Conservation (phyloP, 2,329 filamentous ascomycete species). For the Zymoseptoria crescenta region DNA sequence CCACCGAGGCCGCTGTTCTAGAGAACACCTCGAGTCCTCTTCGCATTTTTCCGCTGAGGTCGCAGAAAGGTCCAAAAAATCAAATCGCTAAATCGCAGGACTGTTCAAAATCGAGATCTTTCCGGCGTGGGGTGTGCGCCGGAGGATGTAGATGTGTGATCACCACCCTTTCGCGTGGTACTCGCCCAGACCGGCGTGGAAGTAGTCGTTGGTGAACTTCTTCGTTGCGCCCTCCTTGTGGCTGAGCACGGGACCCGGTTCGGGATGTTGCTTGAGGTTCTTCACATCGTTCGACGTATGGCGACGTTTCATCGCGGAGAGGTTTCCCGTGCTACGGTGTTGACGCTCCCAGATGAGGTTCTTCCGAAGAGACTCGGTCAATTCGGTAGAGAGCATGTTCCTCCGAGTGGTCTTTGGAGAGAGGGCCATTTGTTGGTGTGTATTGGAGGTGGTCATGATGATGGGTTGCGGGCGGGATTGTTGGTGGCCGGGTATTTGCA, state of each 20-base stretch:
- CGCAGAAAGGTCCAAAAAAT: slow-evolving; percentile 8
- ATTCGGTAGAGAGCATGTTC: slow-evolving; percentile 91
- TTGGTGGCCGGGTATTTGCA: slow-evolving; percentile 24
- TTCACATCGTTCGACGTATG: slow-evolving; percentile 88
- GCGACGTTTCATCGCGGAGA: slow-evolving; percentile 78
- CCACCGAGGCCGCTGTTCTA: neutral
- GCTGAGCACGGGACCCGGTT: slow-evolving; percentile 47
- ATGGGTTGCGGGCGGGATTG: slow-evolving; percentile 69
- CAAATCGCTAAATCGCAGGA: slow-evolving; percentile 24
- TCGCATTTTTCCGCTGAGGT: slow-evolving; percentile 1
- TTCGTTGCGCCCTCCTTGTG: slow-evolving; percentile 34
- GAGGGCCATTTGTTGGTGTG: slow-evolving; percentile 57
- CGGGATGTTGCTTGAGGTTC: slow-evolving; percentile 76
- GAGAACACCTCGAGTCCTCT: neutral
- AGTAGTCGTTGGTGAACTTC: slow-evolving; percentile 78
- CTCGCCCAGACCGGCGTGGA: slow-evolving; percentile 71
- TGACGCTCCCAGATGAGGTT: slow-evolving; percentile 93
- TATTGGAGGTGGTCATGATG: slow-evolving; percentile 60
- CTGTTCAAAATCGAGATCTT: slow-evolving; percentile 7
- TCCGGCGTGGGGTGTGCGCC: neutral
- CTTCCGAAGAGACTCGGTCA: slow-evolving; percentile 85
- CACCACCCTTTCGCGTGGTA: slow-evolving; percentile 86
- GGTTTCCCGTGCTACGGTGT: slow-evolving; percentile 83
- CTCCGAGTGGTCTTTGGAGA: slow-evolving; percentile 86
- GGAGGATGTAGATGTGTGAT: slow-evolving; percentile 6